Conservation (phyloP, 176 grass and related monocot genomes). For the Oryza glaberrima region DNA sequence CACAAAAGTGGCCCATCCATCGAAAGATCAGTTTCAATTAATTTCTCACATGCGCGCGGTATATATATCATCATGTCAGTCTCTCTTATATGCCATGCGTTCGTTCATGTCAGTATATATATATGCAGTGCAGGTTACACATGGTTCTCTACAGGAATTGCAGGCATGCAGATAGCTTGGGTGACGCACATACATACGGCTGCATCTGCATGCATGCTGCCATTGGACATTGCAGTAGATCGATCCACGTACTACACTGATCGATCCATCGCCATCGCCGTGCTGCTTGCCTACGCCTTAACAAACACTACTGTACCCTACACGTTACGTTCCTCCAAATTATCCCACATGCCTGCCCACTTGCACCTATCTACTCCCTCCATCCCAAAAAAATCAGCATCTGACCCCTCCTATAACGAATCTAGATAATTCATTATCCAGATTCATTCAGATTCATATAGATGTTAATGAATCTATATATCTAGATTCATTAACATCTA, state of each 20-base stretch:
- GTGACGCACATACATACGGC: neutral
- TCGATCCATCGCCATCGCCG: neutral
- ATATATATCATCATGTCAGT: neutral
- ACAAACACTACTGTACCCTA: neutral
- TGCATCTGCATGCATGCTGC: neutral
- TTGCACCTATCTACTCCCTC: neutral
- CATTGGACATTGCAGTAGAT: neutral
- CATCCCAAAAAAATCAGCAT: no score
- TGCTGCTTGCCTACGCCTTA: neutral
- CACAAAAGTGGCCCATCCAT: no score
- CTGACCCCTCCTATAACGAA: no score
- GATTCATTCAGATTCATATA: no score
- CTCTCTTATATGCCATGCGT: neutral
- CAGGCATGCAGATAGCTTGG: neutral
- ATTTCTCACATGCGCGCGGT: neutral
- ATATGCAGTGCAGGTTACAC: neutral
- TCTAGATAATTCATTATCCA: no score
- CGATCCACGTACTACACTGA: no score
- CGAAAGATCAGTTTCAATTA: no score
- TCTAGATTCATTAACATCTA: no score
- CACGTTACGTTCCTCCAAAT: constrained; percentile 35
- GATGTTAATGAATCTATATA: no score
- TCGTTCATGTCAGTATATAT: neutral
- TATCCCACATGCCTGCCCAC: constrained; percentile 32
- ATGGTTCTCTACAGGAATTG: neutral